Base-by-base conservation (phyloP, 2,329 filamentous ascomycete genomes). In the Beauveria rudraprayagi region DNA sequence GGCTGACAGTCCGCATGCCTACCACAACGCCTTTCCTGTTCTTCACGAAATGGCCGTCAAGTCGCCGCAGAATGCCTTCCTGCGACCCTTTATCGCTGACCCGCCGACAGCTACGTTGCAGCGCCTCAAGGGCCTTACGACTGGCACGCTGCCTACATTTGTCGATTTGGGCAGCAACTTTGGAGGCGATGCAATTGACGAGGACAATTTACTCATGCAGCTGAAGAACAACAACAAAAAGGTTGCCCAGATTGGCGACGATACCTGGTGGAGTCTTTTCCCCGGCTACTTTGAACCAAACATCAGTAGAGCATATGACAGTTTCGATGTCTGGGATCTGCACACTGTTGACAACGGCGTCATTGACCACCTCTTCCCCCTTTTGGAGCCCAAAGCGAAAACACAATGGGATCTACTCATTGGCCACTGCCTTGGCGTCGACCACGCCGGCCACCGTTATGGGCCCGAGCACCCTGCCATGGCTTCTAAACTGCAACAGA, bases 271-370 rank as follows among this genome's bases (percentile, higher is more conserved):
- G 66, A 83, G 91, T 48, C 78, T 99, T 17, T 99, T 97, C 71
- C 94, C 94, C 0, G 90, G 83, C n/a, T 92, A 95, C 73, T 99
- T 99, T 69, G 88, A 96, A 72, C 78, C 86, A 9, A 89, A 93
- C 61, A 84, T 97, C 61, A 96, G 92, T 67, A 85, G 82, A 67
- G 85, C 94, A 0, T 99, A 96, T 73, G 93, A 97, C 72, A 97
- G 93, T 64, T 96, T 99, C 77, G 97, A 97, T 70, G 94, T 97
- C 7, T 97, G 92, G 91, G 94, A 99, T 72, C 75, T 99, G 68
- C 92, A 97, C 72, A 97, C 94, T 0, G 90, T 99, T 3, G 94
- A 99, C 71, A 93, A 97, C 69, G 94, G 94, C 1, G 94, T 99
- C 26, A 89, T 88, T 14, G 89, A 96, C 67, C 90, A 97, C 74